Percentiles rank a stretch among this genome's conserved stretches.
phyloP scores from a whole-genome alignment of 352 stramenopile species.

The Phytophthora palmivora region DNA sequence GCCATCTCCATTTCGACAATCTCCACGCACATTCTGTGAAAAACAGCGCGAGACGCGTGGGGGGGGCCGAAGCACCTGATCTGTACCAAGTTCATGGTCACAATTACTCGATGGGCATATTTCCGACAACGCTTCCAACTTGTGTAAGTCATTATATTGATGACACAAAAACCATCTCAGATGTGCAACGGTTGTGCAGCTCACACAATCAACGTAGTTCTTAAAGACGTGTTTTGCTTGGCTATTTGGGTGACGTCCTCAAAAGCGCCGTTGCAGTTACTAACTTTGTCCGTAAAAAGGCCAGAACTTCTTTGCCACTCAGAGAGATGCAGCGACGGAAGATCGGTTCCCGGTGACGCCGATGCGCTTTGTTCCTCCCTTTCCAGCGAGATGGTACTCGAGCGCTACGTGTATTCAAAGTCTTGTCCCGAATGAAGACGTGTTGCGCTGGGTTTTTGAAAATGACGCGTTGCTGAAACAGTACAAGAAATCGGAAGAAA shows the following conservation, averaged over 20 bases:
- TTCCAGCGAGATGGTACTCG: constrained; percentile 19
- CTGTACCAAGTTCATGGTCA: background rate
- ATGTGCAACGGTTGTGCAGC: constrained; percentile 12
- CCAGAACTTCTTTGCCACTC: constrained; percentile 9
- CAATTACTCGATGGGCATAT: background rate
- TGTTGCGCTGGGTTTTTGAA: constrained; percentile 5
- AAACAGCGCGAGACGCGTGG: background rate
- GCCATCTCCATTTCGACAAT: background rate
- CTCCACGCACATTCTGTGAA: background rate
- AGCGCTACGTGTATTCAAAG: constrained; percentile 14
- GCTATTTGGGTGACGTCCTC: background rate
- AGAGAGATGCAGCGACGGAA: background rate
- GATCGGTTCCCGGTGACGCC: background rate
- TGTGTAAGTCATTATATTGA: constrained; percentile 5
- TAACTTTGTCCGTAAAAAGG: constrained; percentile 11
- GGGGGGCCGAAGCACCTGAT: background rate
- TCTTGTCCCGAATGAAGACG: constrained; percentile 1
- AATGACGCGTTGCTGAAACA: background rate
- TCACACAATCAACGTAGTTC: constrained; percentile 11
- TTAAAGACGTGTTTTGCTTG: constrained; percentile 7
- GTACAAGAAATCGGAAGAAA: background rate
- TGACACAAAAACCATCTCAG: background rate
- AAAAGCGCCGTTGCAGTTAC: background rate
- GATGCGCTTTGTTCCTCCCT: background rate
- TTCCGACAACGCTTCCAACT: constrained; percentile 15